Conservation (phyloP, 192 early-diverging fungal species). For the Podila epigama region DNA sequence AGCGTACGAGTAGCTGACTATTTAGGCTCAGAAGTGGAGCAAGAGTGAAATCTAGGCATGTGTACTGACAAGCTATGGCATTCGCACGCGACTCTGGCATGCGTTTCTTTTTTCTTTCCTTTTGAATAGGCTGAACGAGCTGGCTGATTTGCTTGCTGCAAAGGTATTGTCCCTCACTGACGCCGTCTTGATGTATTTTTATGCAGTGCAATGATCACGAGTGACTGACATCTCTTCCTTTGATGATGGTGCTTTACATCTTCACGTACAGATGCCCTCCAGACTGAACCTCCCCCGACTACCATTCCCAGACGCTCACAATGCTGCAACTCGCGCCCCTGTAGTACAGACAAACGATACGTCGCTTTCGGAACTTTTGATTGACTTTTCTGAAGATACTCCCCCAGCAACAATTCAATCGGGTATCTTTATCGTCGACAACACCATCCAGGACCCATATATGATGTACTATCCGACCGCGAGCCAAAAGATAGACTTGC, state of each 20-base stretch:
- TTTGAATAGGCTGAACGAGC: background rate
- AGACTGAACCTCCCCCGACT: background rate
- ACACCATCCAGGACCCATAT: constrained; percentile 4
- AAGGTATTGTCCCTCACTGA: background rate
- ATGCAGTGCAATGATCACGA: background rate
- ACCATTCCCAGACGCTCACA: background rate
- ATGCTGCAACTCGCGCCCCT: background rate
- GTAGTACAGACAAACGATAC: background rate
- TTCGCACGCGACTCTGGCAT: too few species aligned
- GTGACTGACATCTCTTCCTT: background rate
- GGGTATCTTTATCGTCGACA: constrained; percentile 6
- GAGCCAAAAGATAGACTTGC: constrained; percentile 22
- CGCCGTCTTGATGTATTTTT: background rate
- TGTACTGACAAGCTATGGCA: background rate
- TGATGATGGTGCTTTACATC: too few species aligned
- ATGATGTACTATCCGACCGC: constrained; percentile 31
- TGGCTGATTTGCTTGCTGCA: background rate
- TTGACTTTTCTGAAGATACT: constrained; percentile 10
- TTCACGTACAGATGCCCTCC: background rate
- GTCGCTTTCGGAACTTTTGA: constrained; percentile 6
- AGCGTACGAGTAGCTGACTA: too few species aligned
- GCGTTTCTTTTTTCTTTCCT: too few species aligned
- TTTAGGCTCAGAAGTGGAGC: too few species aligned
- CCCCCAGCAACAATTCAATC: background rate
- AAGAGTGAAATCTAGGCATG: background rate